Evolutionary conservation across 768 basidiomycete species (phyloP), one percentile per base, ranked within the genome.

Genomic region (Termitomyces sp.): DNA sequence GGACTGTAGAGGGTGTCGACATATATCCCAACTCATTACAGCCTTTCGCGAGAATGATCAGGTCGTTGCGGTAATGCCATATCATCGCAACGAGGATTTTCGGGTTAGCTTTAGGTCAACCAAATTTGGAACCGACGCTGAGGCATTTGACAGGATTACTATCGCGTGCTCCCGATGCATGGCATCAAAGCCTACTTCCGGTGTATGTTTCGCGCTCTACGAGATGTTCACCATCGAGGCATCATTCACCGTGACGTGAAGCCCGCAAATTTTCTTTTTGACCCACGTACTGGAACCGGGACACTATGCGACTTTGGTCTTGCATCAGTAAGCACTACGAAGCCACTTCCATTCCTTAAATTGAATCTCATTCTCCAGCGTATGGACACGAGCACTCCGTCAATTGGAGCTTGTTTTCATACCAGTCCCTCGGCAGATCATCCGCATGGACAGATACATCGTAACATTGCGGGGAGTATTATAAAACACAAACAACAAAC

Each of bases 231-330:
- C 69, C 76, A 84, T 12, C 80, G 94, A 53, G 84, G 83, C 5
- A 88, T 98, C 65, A 91, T 98, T 52, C 96, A 98, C 71, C 91
- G 96, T 45, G 96, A 98, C 72, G 92, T 98, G 65, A 98, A 98
- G 69, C 95, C 96, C 22, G 96, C 95, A 59, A 98, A 98, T 71
- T 98, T 98, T 70, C 80, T 98, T 36, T 98, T 89, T 70, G 93
- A 98, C 70, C 88, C 92, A 37, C 82, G 80, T 37, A 89, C 87
- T 7, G 89, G 89, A 10, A 77, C 86, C 13, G 97, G 97, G 24
- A 90, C 89, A 0, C 75, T 99, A 8, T 93, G 93, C 63, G 97
- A 98, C 72, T 97, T 98, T 68, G 97, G 97, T 20, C 81, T 99
- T 4, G 97, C 97, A 9, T 93, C 93, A 66, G 95, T 95, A 72